Conservation (phyloP, 331 rosid species). For the Stylosanthes scabra region DNA sequence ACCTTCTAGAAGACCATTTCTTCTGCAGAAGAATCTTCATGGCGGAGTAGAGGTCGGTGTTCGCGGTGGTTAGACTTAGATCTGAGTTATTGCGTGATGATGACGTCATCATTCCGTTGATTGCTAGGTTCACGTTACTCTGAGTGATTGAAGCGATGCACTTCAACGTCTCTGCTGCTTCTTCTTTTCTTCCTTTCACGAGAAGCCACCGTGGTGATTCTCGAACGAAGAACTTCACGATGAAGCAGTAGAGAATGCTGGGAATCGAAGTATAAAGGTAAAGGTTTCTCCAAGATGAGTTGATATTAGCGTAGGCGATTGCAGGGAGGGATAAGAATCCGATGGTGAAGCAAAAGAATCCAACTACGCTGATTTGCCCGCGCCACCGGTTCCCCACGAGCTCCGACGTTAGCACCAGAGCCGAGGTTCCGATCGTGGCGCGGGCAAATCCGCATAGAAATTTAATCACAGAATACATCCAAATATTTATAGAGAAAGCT, state of each 20-base stretch:
- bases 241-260: slow-evolving; percentile 37
- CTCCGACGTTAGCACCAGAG: slow-evolving; percentile 56
- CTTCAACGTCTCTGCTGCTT: slow-evolving; percentile 45
- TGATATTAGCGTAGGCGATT: slow-evolving; percentile 43
- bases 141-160: slow-evolving; percentile 23
- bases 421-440: slow-evolving; percentile 50
- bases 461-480: slow-evolving; percentile 54
- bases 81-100: slow-evolving; percentile 27
- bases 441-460: slow-evolving; percentile 49
- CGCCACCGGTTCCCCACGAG: slow-evolving; percentile 55
- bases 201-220: slow-evolving; percentile 74
- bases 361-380: background rate
- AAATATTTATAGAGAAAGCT: slow-evolving; percentile 49
- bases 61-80: background rate
- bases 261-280: slow-evolving; percentile 62
- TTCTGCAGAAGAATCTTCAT: slow-evolving; percentile 40
- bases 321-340: slow-evolving; percentile 59
- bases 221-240: slow-evolving; percentile 33
- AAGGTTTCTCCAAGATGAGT: slow-evolving; percentile 50
- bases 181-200: slow-evolving; percentile 55
- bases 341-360: slow-evolving; percentile 54
- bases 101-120: slow-evolving; percentile 18
- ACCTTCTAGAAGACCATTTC: slow-evolving; percentile 55
- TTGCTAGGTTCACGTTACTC: slow-evolving; percentile 25
- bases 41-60: slow-evolving; percentile 39